Base-by-base conservation (phyloP, 257 asterid genomes). In the Salvia miltiorrhiza region DNA sequence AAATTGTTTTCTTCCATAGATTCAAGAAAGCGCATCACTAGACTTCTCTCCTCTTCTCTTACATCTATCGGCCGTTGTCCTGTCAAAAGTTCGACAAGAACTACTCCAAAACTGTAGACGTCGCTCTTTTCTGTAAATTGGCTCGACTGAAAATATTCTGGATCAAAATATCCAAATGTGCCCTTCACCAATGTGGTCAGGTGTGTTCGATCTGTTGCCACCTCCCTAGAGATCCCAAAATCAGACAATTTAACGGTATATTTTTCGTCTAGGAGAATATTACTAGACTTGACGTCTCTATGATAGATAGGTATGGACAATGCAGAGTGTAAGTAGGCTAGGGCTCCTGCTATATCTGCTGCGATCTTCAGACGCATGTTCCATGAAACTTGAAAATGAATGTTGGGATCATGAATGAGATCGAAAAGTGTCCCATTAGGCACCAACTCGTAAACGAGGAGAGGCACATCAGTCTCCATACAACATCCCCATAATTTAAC, bases 91-190 rank as follows among this genome's bases (percentile, higher is more conserved):
- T 72, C 77, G 3, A 58, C 48, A 8, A 72, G 74, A 39, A 72
- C 74, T 0, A 77, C 74, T 6, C 71, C 81, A 20, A 77, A 77
- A 9, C 78, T 72, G 9, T 77, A 77, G 0, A 77, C 81, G 5
- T 72, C 75, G 17, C 78, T 77, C 40, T 77, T 77, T 21, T 72
- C 77, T 6, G 71, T 64, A 21, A 64, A 76, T 5, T 65, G 80
- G 6, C 43, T 33, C 1, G 81, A 56, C 11, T 59, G 73, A 9
- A 60, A 67, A 26, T 77, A 77, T 26, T 77, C 75, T 0, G 81
- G 81, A 67, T 77, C 81, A 1, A 62, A 23, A 37, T 77, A 77
- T 9, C 81, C 81, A 4, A 77, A 53, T 3, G 81, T 77, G 17
- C 81, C 81, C 11, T 53, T 77, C 1, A 68, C 69, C 11, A 13